Conservation (phyloP, 2,329 filamentous ascomycete genomes). For the Ceratocystis variospora region DNA sequence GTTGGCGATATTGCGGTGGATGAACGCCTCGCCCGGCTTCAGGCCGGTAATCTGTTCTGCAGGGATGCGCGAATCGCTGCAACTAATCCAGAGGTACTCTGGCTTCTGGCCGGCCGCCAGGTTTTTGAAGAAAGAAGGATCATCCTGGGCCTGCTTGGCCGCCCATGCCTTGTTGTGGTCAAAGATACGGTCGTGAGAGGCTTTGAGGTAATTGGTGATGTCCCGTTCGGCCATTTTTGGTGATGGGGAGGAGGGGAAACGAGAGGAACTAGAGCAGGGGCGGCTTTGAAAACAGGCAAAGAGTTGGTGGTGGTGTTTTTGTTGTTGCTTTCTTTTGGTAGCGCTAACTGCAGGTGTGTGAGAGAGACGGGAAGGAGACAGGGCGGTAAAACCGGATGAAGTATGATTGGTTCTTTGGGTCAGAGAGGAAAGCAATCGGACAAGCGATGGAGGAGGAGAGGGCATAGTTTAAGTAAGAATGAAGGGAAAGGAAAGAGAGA, state of each 20-base stretch:
- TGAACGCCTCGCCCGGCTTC: constrained; percentile 79
- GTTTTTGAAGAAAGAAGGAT: constrained; percentile 52
- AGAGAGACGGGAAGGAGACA: not conserved
- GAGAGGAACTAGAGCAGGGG: not conserved
- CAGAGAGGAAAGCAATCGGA: not conserved
- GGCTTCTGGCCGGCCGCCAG: constrained; percentile 51
- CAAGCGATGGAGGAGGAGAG: not conserved
- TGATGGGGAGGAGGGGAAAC: not conserved
- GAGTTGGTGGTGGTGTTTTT: not conserved
- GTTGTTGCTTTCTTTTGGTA: too few species aligned
- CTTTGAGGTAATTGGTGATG: constrained; percentile 37
- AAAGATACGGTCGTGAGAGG: constrained; percentile 54
- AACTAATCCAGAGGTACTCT: constrained; percentile 78
- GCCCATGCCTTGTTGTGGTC: constrained; percentile 57
- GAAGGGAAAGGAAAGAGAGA: not conserved
- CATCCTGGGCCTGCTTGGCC: constrained; percentile 39
- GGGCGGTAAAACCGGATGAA: not conserved
- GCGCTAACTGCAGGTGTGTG: not conserved
- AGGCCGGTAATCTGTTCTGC: constrained; percentile 75
- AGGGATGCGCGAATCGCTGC: constrained; percentile 81
- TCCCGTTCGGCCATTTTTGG: constrained; percentile 11
- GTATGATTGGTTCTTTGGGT: not conserved
- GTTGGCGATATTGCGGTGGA: constrained; percentile 93
- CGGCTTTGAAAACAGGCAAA: not conserved
- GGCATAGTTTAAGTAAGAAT: not conserved